phyloP scores from a whole-genome alignment of 192 early-diverging fungal genomes.

The Rhizophagus clarus region DNA sequence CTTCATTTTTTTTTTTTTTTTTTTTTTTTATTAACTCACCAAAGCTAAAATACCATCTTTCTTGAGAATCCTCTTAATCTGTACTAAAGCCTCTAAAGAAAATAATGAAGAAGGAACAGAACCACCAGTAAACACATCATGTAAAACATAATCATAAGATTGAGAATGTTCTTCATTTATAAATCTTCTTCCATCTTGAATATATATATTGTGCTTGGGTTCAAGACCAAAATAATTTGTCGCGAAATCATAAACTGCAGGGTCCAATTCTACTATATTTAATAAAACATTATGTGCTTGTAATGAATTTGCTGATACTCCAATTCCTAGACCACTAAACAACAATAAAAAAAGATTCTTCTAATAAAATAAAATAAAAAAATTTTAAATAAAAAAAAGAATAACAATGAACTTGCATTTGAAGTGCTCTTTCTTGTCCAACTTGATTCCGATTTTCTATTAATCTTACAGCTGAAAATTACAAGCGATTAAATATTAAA shows the following conservation, averaged over 20 bases:
- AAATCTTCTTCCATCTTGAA: slow-evolving; percentile 78
- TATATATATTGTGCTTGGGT: slow-evolving; percentile 51
- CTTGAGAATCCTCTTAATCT: slow-evolving; percentile 68
- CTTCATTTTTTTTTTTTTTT: too few species aligned
- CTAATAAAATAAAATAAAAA: background rate
- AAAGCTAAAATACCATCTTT: slow-evolving; percentile 78
- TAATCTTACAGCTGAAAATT: slow-evolving; percentile 22
- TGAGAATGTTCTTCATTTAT: slow-evolving; percentile 55
- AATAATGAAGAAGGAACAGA: slow-evolving; percentile 73
- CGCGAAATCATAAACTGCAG: slow-evolving; percentile 70
- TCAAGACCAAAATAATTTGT: slow-evolving; percentile 66
- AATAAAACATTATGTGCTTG: slow-evolving; percentile 59
- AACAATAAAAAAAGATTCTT: background rate
- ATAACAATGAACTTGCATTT: slow-evolving; percentile 33
- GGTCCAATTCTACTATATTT: slow-evolving; percentile 87
- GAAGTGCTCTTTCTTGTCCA: slow-evolving; percentile 49
- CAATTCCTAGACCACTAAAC: slow-evolving; percentile 76
- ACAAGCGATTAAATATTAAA: background rate
- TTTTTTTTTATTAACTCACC: slow-evolving; percentile 43
- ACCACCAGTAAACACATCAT: slow-evolving; percentile 95
- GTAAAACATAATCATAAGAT: slow-evolving; percentile 83
- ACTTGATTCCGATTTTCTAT: background rate
- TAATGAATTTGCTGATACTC: slow-evolving; percentile 71
- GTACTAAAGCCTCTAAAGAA: slow-evolving; percentile 67
- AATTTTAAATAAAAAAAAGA: background rate